These are phyloP conservation scores for Suillus subaureus DNA, from an alignment of 768 basidiomycete species.

Conservation along the genomic window DNA sequence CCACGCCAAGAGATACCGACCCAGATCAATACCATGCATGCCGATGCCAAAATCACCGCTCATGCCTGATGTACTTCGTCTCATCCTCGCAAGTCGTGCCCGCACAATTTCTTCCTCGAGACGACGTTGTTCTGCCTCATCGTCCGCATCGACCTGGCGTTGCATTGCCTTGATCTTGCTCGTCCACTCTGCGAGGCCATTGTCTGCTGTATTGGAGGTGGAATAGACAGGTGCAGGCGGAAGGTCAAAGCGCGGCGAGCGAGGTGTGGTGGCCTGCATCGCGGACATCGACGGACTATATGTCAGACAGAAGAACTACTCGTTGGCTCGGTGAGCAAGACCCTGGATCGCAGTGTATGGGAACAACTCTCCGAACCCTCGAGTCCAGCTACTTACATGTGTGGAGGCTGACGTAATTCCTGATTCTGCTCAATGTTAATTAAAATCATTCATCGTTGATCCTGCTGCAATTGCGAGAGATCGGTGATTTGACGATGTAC, in stretches of 20 bases:
- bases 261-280: slow-evolving; percentile 26
- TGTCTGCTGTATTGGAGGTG: slow-evolving; percentile 43
- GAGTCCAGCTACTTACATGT: neutral
- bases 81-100: slow-evolving; percentile 47
- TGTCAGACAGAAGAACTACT: neutral
- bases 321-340: neutral
- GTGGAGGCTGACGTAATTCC: slow-evolving; percentile 2
- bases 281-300: slow-evolving; percentile 26
- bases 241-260: slow-evolving; percentile 37
- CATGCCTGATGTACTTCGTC: slow-evolving; percentile 38
- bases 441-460: neutral
- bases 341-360: slow-evolving; percentile 2
- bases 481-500: neutral
- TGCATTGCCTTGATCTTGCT: slow-evolving; percentile 80
- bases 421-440: neutral
- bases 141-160: slow-evolving; percentile 78
- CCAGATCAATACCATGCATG: slow-evolving; percentile 35
- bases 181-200: slow-evolving; percentile 79
- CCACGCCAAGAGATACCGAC: slow-evolving; percentile 26
- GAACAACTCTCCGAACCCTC: slow-evolving; percentile 1
- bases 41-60: slow-evolving; percentile 42
- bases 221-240: slow-evolving; percentile 34
- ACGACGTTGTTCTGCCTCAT: slow-evolving; percentile 73
- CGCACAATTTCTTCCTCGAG: slow-evolving; percentile 59
- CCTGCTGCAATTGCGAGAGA: neutral